Evolutionary conservation across 2,329 filamentous ascomycete genomes (phyloP).

Genomic region (Hymenoscyphus albidus): DNA sequence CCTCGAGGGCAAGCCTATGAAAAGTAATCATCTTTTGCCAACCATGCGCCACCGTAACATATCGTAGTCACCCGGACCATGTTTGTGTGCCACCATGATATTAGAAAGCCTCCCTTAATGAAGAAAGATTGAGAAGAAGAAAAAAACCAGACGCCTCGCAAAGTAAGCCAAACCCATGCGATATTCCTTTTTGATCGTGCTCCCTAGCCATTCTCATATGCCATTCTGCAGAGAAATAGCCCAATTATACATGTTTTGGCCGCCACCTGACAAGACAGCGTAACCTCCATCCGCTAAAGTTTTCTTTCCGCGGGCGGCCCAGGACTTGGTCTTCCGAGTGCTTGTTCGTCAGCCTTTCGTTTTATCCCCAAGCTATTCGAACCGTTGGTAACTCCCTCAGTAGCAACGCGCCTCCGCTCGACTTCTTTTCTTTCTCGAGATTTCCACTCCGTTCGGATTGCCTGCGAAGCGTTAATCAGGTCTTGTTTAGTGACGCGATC

Average conservation of each 20-base stretch:
- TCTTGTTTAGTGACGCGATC: conserved; percentile 83
- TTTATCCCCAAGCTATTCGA: not conserved
- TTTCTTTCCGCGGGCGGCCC: conserved; percentile 20
- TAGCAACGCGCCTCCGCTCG: conserved; percentile 11
- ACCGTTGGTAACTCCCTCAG: not conserved
- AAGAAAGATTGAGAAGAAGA: not conserved
- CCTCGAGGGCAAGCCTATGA: not conserved
- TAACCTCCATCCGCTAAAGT: not conserved
- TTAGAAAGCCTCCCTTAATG: not conserved
- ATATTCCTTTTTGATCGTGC: not conserved
- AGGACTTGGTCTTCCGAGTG: conserved; percentile 27
- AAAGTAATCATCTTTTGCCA: not conserved
- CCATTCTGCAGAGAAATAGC: no score
- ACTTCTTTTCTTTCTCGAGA: conserved; percentile 53
- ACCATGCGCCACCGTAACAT: not conserved
- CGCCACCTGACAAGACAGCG: not conserved
- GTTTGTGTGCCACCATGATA: not conserved
- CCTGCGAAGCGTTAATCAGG: conserved; percentile 62
- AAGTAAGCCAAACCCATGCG: not conserved
- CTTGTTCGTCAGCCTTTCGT: conserved; percentile 4
- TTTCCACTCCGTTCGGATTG: conserved; percentile 65
- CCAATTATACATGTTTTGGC: not conserved
- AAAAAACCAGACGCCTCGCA: not conserved
- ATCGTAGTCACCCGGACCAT: not conserved
- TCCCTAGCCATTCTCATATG: not conserved